These are phyloP conservation scores for Setaria viridis DNA, from an alignment of 202 grass and related monocot species.

Conservation along the genomic window DNA sequence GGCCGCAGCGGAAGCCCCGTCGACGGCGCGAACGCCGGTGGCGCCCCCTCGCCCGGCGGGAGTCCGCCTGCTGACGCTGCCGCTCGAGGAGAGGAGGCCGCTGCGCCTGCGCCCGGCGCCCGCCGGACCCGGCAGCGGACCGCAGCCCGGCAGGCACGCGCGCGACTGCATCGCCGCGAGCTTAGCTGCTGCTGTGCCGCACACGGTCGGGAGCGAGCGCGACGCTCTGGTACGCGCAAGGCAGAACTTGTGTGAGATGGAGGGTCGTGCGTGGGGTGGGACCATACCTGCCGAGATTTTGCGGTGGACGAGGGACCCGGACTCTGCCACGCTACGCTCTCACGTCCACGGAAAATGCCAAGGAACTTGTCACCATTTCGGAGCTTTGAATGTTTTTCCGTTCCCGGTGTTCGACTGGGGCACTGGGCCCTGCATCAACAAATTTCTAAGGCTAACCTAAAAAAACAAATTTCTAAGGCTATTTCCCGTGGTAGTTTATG, in stretches of 20 bases:
- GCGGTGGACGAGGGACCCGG: not conserved
- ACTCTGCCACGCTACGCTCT: conserved; percentile 12
- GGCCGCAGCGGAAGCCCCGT: conserved; percentile 45
- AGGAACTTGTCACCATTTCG: not conserved
- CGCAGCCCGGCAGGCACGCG: conserved; percentile 18
- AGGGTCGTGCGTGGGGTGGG: not conserved
- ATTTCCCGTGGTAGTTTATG: too few species aligned
- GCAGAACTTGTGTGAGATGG: not conserved
- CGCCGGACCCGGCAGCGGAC: not conserved
- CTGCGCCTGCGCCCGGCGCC: not conserved
- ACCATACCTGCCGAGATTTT: not conserved
- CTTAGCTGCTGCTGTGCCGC: not conserved
- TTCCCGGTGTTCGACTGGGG: too few species aligned
- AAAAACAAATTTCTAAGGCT: too few species aligned
- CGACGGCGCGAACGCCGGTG: conserved; percentile 37
- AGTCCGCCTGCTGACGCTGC: not conserved
- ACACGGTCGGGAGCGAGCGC: not conserved
- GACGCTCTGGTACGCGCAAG: not conserved
- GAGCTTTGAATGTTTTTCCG: too few species aligned
- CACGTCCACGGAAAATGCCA: conserved; percentile 30
- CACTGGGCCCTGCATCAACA: too few species aligned
- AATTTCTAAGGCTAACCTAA: too few species aligned
- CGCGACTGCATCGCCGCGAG: conserved; percentile 52
- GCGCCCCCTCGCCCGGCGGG: conserved; percentile 14
- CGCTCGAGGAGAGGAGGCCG: not conserved